Percentiles rank a stretch among this genome's conserved stretches.
Conservation (phyloP, 768 basidiomycete genomes). For the Collybia sordida region DNA sequence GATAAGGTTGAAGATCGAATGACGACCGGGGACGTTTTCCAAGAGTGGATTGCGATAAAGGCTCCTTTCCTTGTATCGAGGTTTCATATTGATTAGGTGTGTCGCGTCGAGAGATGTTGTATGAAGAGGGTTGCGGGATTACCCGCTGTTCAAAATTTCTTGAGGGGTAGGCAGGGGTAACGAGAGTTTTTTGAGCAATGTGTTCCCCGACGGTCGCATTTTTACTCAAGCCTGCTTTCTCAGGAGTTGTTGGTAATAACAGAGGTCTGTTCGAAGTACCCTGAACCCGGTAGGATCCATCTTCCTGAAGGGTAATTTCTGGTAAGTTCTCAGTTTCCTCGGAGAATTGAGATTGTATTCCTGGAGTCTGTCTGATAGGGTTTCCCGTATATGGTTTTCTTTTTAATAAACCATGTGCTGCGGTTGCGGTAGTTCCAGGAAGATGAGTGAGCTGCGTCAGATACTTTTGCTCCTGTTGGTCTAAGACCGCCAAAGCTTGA, state of each 20-base stretch:
- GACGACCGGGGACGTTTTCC: no score
- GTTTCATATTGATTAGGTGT: no score
- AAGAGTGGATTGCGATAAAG: no score
- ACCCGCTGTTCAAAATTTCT: no score
- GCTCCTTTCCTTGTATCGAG: no score
- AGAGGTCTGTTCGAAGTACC: slow-evolving; percentile 11
- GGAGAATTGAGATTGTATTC: slow-evolving; percentile 20
- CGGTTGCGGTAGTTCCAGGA: slow-evolving; percentile 32
- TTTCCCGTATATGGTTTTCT: slow-evolving; percentile 48
- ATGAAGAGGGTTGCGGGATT: no score
- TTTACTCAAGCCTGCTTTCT: neutral
- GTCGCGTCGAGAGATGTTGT: no score
- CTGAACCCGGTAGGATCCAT: slow-evolving; percentile 55
- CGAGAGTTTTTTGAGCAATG: no score
- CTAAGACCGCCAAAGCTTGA: slow-evolving; percentile 57
- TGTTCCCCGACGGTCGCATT: no score
- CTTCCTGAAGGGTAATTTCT: slow-evolving; percentile 58
- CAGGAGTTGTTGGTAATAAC: neutral
- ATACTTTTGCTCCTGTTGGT: slow-evolving; percentile 54
- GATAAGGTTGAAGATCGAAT: no score
- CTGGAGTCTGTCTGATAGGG: slow-evolving; percentile 39
- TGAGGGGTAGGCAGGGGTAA: no score
- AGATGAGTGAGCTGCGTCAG: slow-evolving; percentile 22
- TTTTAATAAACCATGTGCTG: slow-evolving; percentile 28
- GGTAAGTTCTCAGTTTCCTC: slow-evolving; percentile 56